phyloP scores from a whole-genome alignment of 257 asterid species.

The Euphrasia confusa region DNA sequence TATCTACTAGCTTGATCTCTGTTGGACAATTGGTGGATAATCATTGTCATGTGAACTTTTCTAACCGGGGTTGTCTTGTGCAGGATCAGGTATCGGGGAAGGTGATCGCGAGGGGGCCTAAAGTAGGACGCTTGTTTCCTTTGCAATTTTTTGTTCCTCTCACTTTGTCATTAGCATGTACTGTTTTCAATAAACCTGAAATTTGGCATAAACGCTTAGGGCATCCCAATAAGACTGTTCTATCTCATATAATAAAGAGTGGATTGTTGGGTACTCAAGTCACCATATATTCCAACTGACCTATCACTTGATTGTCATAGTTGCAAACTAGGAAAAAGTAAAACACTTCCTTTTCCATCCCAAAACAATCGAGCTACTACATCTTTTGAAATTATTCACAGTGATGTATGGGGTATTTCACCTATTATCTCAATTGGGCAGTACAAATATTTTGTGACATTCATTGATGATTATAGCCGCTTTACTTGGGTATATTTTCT shows the following conservation, averaged over 20 bases:
- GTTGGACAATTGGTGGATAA: no score
- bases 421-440: not conserved
- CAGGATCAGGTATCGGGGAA: no score
- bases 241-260: no score
- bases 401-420: not conserved
- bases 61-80: no score
- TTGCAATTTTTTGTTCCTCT: no score
- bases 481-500: slow-evolving; percentile 10
- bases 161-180: no score
- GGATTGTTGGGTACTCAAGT: not conserved
- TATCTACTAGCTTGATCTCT: no score
- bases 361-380: not conserved
- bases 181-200: no score
- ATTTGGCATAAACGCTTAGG: no score
- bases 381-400: not conserved
- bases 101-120: no score
- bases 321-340: slow-evolving; percentile 18
- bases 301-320: not conserved
- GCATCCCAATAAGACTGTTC: not conserved
- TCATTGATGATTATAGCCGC: not conserved
- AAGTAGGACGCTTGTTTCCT: no score
- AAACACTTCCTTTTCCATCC: not conserved
- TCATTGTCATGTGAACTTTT: no score
- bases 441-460: slow-evolving; percentile 2
- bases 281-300: not conserved